Percentiles rank a stretch among this genome's conserved stretches.
Conservation (phyloP, 2,329 filamentous ascomycete genomes). For the Aspergillus bombycis region DNA sequence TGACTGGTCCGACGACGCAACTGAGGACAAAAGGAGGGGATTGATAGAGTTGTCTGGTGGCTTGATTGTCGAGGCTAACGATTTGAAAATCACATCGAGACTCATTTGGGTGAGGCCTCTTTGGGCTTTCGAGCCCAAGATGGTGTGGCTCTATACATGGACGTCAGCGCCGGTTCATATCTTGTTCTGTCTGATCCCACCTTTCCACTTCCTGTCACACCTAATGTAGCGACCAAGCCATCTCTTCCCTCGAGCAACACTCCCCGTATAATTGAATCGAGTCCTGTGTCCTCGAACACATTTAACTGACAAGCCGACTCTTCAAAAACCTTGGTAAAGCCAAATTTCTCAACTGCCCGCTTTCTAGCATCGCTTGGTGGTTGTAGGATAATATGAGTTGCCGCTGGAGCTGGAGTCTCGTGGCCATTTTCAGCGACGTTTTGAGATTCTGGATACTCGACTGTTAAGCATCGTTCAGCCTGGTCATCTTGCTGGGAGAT, state of each 20-base stretch:
- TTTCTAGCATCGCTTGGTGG: conserved; percentile 82
- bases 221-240: conserved; percentile 85
- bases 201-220: conserved; percentile 95
- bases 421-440: conserved; percentile 41
- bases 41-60: conserved; percentile 57
- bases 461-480: conserved; percentile 72
- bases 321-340: conserved; percentile 91
- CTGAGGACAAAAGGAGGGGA: conserved; percentile 69
- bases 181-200: conserved; percentile 50
- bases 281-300: conserved; percentile 78
- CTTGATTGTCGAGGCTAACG: conserved; percentile 72
- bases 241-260: conserved; percentile 84
- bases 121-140: conserved; percentile 83
- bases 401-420: conserved; percentile 32
- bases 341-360: conserved; percentile 88
- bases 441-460: conserved; percentile 61
- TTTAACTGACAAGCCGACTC: conserved; percentile 83
- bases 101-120: conserved; percentile 89
- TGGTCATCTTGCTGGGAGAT: conserved; percentile 44
- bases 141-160: conserved; percentile 80
- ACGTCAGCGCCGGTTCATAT: not conserved
- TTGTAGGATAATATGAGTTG: conserved; percentile 75
- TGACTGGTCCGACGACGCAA: conserved; percentile 76
- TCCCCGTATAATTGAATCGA: conserved; percentile 75
- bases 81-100: conserved; percentile 86